Percentiles rank a stretch among this genome's conserved stretches.
These are phyloP conservation scores for Syncephalastrum sp. DNA, from an alignment of 371 early-diverging fungal genomes.

Conservation along the genomic window DNA sequence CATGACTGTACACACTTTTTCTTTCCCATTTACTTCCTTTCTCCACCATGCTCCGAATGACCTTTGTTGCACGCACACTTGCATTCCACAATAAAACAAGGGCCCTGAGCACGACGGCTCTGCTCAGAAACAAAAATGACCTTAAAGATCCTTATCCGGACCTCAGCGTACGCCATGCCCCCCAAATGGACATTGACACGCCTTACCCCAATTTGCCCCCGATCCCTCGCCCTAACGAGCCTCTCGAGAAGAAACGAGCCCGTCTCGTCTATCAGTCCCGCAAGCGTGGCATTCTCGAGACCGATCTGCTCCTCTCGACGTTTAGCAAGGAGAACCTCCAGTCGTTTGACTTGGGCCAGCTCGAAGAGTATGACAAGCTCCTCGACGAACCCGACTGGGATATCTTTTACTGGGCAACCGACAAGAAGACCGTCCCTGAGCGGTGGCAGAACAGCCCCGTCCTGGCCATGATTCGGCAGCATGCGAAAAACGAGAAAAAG, in stretches of 20 bases:
- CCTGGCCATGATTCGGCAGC: slow-evolving; percentile 60
- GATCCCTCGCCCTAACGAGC: slow-evolving; percentile 62
- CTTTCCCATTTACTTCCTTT: too few relatives aligned
- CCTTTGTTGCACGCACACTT: too few relatives aligned
- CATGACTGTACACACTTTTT: too few relatives aligned
- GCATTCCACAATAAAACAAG: too few relatives aligned
- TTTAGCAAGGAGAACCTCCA: slow-evolving; percentile 73
- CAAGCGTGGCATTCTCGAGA: slow-evolving; percentile 95
- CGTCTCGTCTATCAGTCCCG: slow-evolving; percentile 88
- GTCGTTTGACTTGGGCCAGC: slow-evolving; percentile 51
- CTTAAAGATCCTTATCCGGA: slow-evolving; percentile 44
- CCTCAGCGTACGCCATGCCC: slow-evolving; percentile 45
- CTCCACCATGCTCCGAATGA: too few relatives aligned
- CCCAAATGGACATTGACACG: slow-evolving; percentile 41
- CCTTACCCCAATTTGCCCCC: slow-evolving; percentile 66
- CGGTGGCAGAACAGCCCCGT: slow-evolving; percentile 50
- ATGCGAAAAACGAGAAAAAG: slow-evolving; percentile 69
- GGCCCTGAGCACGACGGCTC: too few relatives aligned
- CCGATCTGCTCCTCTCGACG: slow-evolving; percentile 87
- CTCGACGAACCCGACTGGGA: slow-evolving; percentile 96
- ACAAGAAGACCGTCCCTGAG: slow-evolving; percentile 66
- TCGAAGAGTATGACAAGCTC: slow-evolving; percentile 79
- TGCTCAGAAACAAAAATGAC: too few relatives aligned
- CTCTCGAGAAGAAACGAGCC: slow-evolving; percentile 68
- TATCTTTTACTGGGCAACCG: slow-evolving; percentile 90